Evolutionary conservation across 257 asterid genomes (phyloP).

Genomic region (Petunia axillaris): DNA sequence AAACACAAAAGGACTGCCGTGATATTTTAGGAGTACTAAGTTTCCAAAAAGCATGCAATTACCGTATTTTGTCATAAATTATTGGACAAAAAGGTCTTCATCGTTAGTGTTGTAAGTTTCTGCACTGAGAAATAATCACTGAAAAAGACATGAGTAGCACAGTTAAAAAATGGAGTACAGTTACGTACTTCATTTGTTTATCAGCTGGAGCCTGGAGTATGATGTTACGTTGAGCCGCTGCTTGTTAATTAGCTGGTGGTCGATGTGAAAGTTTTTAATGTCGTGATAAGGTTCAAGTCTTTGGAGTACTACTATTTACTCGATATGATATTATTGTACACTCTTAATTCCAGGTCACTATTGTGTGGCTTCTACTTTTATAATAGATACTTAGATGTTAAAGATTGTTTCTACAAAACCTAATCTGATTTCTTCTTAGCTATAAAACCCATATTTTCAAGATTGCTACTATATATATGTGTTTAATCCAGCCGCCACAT

Average conservation of each 20-base stretch:
- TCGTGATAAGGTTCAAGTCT: constrained; percentile 1
- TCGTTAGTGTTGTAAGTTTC: not conserved
- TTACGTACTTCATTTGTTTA: constrained; percentile 21
- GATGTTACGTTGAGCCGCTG: too few species aligned
- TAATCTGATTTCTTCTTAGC: too few species aligned
- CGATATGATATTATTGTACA: too few species aligned
- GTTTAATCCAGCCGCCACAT: too few species aligned
- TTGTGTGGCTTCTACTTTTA: too few species aligned
- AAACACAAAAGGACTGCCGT: not conserved
- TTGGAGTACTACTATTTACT: not conserved
- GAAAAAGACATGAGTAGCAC: not conserved
- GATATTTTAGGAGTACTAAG: not conserved
- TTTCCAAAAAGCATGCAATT: not conserved
- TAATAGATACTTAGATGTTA: too few species aligned
- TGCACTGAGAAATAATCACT: constrained; percentile 3
- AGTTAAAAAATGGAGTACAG: not conserved
- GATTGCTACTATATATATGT: too few species aligned
- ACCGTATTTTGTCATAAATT: constrained; percentile 3
- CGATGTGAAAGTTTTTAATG: not conserved
- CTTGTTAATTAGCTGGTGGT: not conserved
- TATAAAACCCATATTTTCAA: too few species aligned
- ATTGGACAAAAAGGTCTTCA: constrained; percentile 5
- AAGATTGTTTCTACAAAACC: too few species aligned
- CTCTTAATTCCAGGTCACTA: too few species aligned
- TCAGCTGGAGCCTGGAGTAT: not conserved